Base-by-base conservation (phyloP, 495 filamentous ascomycete species). In the Aspergillus baeticus region DNA sequence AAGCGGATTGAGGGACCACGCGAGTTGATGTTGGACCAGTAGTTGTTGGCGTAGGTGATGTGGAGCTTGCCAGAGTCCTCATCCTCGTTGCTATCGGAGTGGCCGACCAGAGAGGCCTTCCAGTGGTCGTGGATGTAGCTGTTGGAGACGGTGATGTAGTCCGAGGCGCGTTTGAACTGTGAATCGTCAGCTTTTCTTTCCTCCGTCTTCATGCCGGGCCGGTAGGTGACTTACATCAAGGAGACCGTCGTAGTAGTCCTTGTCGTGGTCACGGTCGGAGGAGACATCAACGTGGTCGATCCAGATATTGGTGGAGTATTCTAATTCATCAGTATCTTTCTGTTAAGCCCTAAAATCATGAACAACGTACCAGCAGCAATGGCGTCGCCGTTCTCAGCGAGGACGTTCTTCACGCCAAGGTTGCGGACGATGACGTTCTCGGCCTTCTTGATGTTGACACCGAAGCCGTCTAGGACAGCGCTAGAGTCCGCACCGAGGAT, bases 191-290 rank as follows among this genome's bases (percentile, higher is more conserved):
- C 11, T 21, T 31, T 5, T 6, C 44, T 6, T 5, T 23, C 7
- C 10, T 51, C 1, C n/a, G n/a, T n/a, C 26, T 29, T 29, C 26
- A 29, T 8, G 7, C 14, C 4, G 10, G 10, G 26, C 14, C 2
- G 22, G 48, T 39, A n/a, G 26, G 15, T 5, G 36, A 31, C 69
- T 77, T 53, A 87, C 69, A 62, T 88, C 86, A 33, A 87, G 65
- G 0, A 88, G 74, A 0, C 86, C 86, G 59, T 88, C 86, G 64
- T 87, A 87, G 64, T 83, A 84, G 69, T 88, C 85, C 60, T 86
- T 87, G 71, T 76, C 77, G 58, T 75, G 72, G 60, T 73, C 71
- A 22, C 68, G 64, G 62, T 84, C 77, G 29, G 79, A 83, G 23
- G 78, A 81, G 11, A 90, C 74, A 61, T 90, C 85, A 68, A 77